These are phyloP conservation scores for Onygenales sp. DNA, from an alignment of 2,329 filamentous ascomycete species.

Conservation along the genomic window DNA sequence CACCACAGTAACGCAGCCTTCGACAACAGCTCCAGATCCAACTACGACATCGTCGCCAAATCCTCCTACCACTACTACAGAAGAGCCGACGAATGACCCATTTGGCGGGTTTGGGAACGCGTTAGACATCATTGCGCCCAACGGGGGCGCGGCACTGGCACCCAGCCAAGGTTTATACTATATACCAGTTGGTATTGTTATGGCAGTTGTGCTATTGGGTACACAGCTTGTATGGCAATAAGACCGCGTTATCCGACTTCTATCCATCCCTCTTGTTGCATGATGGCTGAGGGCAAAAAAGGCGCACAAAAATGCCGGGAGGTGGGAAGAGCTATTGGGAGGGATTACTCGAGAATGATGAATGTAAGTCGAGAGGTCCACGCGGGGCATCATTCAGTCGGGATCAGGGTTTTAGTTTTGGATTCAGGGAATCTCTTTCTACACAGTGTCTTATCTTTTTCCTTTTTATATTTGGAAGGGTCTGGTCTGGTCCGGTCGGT, in stretches of 20 bases:
- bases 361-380: too few relatives aligned
- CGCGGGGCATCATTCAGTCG: not conserved
- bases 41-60: not conserved
- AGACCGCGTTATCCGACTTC: too few relatives aligned
- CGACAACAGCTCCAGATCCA: not conserved
- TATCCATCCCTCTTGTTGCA: too few relatives aligned
- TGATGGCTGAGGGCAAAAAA: not conserved
- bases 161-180: not conserved
- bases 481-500: too few relatives aligned
- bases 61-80: not conserved
- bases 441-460: not conserved
- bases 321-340: not conserved
- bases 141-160: not conserved
- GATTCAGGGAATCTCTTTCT: not conserved
- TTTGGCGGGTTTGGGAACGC: constrained; percentile 4
- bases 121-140: constrained; percentile 2
- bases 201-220: not conserved
- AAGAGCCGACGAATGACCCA: not conserved
- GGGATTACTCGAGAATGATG: too few relatives aligned
- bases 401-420: not conserved
- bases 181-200: not conserved
- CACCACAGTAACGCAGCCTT: not conserved
- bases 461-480: not conserved
- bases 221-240: not conserved
- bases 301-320: not conserved